These are phyloP conservation scores for Purpureocillium lavendulum DNA, from an alignment of 2,329 filamentous ascomycete genomes.

Conservation along the genomic window DNA sequence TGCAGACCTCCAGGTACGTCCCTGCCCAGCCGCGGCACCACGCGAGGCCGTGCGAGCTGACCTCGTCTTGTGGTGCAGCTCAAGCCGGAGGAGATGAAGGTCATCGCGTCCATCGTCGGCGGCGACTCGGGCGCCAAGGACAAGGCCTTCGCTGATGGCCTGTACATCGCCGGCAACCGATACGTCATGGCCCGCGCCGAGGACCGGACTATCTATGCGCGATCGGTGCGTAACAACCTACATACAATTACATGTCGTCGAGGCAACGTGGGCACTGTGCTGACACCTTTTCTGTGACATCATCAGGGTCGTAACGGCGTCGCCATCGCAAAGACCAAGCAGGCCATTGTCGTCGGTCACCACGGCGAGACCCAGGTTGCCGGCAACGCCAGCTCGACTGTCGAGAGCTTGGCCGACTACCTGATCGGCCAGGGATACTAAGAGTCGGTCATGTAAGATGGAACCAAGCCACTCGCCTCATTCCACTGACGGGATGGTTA, in stretches of 20 bases:
- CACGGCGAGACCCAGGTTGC: conserved; percentile 68
- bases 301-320: conserved; percentile 67
- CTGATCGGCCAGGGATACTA: conserved; percentile 73
- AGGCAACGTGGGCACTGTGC: background rate
- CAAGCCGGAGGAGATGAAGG: conserved; percentile 49
- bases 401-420: conserved; percentile 83
- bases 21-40: background rate
- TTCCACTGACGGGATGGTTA: background rate
- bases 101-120: conserved; percentile 43
- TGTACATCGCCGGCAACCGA: conserved; percentile 69
- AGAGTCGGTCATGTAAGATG: conserved; percentile 5
- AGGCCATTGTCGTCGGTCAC: conserved; percentile 83
- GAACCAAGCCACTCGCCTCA: background rate
- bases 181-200: conserved; percentile 72
- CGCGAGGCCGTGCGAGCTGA: conserved; percentile 6
- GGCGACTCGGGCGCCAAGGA: conserved; percentile 41
- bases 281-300: background rate
- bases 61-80: conserved; percentile 15
- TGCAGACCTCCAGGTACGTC: conserved; percentile 62
- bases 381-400: conserved; percentile 67
- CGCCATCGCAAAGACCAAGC: conserved; percentile 75
- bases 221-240: conserved; percentile 54
- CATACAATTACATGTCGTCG: background rate
- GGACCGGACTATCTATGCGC: conserved; percentile 73
- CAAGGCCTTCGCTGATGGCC: conserved; percentile 61